Base-by-base conservation (phyloP, 257 asterid genomes). In the Solanum okadae region DNA sequence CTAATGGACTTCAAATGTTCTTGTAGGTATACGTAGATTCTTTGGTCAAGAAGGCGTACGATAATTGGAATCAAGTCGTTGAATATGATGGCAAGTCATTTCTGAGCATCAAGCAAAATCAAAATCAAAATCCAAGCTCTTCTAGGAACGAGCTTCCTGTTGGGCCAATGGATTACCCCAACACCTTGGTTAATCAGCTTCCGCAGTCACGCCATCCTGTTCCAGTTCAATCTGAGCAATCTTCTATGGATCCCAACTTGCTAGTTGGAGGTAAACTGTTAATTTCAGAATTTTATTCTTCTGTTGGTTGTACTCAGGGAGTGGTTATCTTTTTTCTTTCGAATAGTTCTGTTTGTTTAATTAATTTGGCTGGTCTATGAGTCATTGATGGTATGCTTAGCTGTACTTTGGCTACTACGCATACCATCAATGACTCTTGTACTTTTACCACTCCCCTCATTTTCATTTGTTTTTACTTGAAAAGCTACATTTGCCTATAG, bases 1-100 rank as follows among this genome's bases (percentile, higher is more conserved):
- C 86, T 88, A 49, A 49, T 29, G 84, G 83, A 34, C 86, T 65
- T 82, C 10, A 27, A 79, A 40, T 35, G 77, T 59, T 52, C 89
- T 77, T 86, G 86, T 90, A 97, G 99, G 95, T 96, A 38, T 93
- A 91, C 86, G 98, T 97, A 87, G 99, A 97, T 92, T 81, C 93
- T 15, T 92, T 92, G 96, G 95, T 97, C 88, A 97, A 97, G 91
- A 97, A 95, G 86, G 99, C 99, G 82, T 97, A 96, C 83, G 99
- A 96, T 56, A 94, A 94, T 86, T 97, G 99, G 99, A 91, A 89
- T 91, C 94, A 94, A 92, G 98, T 94, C 83, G 94, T 97, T 68
- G 99, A 96, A 93, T 97, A 97, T 87, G 99, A 97, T 90, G 99
- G 98, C 29, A 94, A 96, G 88, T 91, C 99, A 31, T 95, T 97